These are phyloP conservation scores for Xylaria longipes DNA, from an alignment of 495 filamentous ascomycete species.

Conservation along the genomic window DNA sequence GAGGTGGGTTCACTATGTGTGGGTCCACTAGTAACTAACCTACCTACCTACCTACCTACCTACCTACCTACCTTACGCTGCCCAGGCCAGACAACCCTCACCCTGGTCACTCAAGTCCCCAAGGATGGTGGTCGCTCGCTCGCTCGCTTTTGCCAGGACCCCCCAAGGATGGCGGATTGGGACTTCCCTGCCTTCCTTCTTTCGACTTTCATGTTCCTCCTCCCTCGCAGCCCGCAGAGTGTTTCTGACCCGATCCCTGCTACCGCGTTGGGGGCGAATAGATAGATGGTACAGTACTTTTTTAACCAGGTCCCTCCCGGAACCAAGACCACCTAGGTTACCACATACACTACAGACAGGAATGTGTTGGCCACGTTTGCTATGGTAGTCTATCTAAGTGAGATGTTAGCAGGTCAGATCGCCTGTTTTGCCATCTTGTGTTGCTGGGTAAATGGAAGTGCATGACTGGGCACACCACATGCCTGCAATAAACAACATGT, in stretches of 20 bases:
- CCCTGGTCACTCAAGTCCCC: neutral
- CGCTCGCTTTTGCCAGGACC: neutral
- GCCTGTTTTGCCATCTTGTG: neutral
- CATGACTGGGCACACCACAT: constrained; percentile 9
- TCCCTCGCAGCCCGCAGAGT: neutral
- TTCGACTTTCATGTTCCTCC: neutral
- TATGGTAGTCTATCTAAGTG: constrained; percentile 1
- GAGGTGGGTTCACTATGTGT: too few species aligned
- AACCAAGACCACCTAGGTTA: neutral
- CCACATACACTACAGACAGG: neutral
- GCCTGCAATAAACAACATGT: neutral
- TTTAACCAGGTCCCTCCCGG: neutral
- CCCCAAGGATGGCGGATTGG: constrained; percentile 5
- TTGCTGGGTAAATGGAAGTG: constrained; percentile 19
- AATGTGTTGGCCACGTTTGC: constrained; percentile 3
- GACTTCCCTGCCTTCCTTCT: constrained; percentile 6
- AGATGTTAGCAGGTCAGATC: constrained; percentile 13
- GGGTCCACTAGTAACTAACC: too few species aligned
- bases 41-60: too few species aligned
- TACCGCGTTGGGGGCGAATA: neutral
- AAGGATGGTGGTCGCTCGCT: neutral
- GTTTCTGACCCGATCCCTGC: constrained; percentile 4
- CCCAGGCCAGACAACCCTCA: neutral
- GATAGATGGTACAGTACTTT: neutral
- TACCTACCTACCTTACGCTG: too few species aligned